Base-by-base conservation (phyloP, 768 basidiomycete genomes). In the Butyriboletus loyo region DNA sequence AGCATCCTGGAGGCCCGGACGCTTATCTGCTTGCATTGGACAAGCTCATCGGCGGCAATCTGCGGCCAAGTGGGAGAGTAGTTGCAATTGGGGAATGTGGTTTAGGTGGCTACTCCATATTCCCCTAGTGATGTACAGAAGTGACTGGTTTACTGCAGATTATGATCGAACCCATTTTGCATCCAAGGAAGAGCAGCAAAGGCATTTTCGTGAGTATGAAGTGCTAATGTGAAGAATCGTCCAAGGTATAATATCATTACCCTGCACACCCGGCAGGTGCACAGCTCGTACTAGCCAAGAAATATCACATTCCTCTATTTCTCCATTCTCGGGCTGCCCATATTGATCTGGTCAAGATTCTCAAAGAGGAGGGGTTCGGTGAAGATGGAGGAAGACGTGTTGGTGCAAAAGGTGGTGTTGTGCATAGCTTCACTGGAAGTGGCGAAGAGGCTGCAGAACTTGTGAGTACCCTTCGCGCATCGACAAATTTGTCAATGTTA, bases 61-160 rank as follows among this genome's bases (percentile, higher is more conserved):
- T 80, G 10, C 70, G 73, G 25, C 80, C 84, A 0, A 69, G 64
- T 42, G 86, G 84, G 21, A 75, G 85, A 50, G 82, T 80, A 10
- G 83, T 88, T 21, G 86, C 87, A 1, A 70, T 92, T 15, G 90
- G 90, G 21, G 90, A 92, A 68, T 88, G 89, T 57, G 90, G 90
- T 21, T 69, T 92, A 46, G 89, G 87, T 87, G 56, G 37, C 31
- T 49, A 37, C 46, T 32, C n/a, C 11, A 2, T 17, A 21, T 41
- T 52, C 15, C 36, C 42, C 8, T 15, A 3, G 39, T 21, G 17
- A 24, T 5, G 14, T 38, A 46, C 15, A 17, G 34, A 21, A 24
- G 38, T 48, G 14, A 55, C 14, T 36, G 27, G 37, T 22, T 17
- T 41, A 6, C 21, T 52, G 21, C 55, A 88, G 89, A 92, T 64